Conservation (phyloP, 148 eudicot species). For the Agrostemma githago region DNA sequence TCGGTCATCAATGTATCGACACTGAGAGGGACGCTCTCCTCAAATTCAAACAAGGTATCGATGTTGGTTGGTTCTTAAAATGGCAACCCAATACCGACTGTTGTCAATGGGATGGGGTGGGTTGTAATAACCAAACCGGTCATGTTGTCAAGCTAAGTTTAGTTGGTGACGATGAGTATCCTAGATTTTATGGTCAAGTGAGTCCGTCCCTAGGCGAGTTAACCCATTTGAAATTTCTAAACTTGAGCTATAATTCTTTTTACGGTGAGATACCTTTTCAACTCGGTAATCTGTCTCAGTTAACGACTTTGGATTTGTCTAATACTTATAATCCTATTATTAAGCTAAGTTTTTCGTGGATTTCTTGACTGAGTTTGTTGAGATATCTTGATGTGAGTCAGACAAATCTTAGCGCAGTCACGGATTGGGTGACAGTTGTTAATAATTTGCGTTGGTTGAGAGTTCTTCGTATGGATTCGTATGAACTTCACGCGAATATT, state of each 20-base stretch:
- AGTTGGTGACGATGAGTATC: neutral
- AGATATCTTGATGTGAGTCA: neutral
- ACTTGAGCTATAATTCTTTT: neutral
- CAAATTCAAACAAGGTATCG: too few relatives aligned
- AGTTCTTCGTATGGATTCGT: neutral
- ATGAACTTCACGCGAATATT: neutral
- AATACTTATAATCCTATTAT: neutral
- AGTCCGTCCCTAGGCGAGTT: neutral
- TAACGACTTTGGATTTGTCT: neutral
- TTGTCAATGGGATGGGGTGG: neutral
- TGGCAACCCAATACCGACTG: neutral
- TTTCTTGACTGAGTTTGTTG: neutral
- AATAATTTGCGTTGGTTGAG: too few relatives aligned
- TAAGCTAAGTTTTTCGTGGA: neutral
- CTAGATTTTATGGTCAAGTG: neutral
- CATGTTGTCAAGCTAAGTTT: neutral
- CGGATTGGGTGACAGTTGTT: neutral
- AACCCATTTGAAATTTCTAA: slow-evolving; percentile 1
- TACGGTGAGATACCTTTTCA: too few relatives aligned
- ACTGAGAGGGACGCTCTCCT: too few relatives aligned
- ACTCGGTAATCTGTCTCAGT: neutral
- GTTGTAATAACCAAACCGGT: neutral
- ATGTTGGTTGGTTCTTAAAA: neutral
- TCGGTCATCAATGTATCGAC: too few relatives aligned
- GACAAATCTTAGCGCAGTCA: neutral